Conservation (phyloP, 2,329 filamentous ascomycete species). For the Scedosporium minutisporum region DNA sequence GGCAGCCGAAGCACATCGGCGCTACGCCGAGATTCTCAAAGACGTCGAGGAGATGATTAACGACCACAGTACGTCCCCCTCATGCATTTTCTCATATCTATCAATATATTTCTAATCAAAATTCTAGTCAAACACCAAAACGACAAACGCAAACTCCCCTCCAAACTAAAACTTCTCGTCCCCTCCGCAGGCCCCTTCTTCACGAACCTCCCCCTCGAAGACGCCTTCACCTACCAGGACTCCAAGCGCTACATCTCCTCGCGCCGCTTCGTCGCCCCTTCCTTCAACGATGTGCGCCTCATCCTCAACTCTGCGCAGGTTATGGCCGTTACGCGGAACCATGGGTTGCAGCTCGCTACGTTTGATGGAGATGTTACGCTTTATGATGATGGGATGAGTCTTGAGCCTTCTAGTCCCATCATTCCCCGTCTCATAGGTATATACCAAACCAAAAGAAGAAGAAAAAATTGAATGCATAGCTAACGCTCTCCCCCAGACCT, state of each 20-base stretch:
- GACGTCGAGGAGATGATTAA: constrained; percentile 88
- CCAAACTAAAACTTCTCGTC: constrained; percentile 86
- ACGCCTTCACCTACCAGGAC: constrained; percentile 89
- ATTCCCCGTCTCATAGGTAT: constrained; percentile 52
- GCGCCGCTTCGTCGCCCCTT: constrained; percentile 85
- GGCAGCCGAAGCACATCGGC: constrained; percentile 69
- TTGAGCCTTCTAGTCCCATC: constrained; percentile 67
- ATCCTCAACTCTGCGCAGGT: constrained; percentile 92
- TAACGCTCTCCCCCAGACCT: constrained; percentile 42
- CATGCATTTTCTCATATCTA: not conserved
- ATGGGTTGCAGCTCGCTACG: constrained; percentile 73
- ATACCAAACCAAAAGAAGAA: constrained; percentile 5
- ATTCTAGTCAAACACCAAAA: constrained; percentile 55
- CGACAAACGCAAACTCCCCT: constrained; percentile 56
- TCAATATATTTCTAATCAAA: not conserved
- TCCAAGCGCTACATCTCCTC: constrained; percentile 76
- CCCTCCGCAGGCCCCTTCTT: constrained; percentile 91
- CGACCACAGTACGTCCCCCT: constrained; percentile 63
- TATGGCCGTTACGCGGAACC: constrained; percentile 67
- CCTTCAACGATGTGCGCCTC: constrained; percentile 91
- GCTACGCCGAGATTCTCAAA: constrained; percentile 90
- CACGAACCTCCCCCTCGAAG: constrained; percentile 74
- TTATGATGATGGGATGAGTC: constrained; percentile 78
- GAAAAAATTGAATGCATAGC: not conserved
- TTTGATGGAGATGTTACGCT: constrained; percentile 97